phyloP scores from a whole-genome alignment of 2,329 filamentous ascomycete species.

The Aureobasidium musti region DNA sequence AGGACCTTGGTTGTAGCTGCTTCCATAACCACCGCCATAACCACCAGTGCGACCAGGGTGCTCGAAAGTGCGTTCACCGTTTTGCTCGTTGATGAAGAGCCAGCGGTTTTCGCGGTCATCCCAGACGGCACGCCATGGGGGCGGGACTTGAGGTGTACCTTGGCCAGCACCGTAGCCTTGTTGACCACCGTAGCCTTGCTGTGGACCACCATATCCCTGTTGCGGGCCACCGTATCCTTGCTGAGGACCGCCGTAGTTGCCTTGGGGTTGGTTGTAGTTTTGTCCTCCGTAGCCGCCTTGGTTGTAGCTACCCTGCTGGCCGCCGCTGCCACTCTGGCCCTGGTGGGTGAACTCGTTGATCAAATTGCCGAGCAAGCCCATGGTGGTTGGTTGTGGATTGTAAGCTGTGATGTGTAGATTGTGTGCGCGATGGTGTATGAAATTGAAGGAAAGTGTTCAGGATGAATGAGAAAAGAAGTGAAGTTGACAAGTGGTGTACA shows the following conservation, averaged over 20 bases:
- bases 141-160: constrained; percentile 40
- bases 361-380: constrained; percentile 39
- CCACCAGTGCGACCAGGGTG: constrained; percentile 37
- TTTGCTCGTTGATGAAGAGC: constrained; percentile 52
- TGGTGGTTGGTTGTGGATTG: constrained; percentile 25
- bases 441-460: background rate
- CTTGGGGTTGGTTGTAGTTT: constrained; percentile 25
- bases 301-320: constrained; percentile 16
- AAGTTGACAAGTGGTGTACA: constrained; percentile 1
- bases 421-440: background rate
- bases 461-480: background rate
- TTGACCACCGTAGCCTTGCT: constrained; percentile 29
- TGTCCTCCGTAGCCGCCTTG: constrained; percentile 11
- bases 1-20: constrained; percentile 32
- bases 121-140: constrained; percentile 52
- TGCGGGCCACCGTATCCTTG: constrained; percentile 24
- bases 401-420: background rate
- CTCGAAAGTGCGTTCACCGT: constrained; percentile 48
- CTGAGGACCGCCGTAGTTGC: constrained; percentile 32
- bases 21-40: constrained; percentile 32
- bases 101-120: constrained; percentile 46
- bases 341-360: constrained; percentile 36
- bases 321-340: constrained; percentile 31
- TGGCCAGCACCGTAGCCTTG: constrained; percentile 28
- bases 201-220: constrained; percentile 29